These are phyloP conservation scores for Didymella pomorum DNA, from an alignment of 2,329 filamentous ascomycete species.

Conservation along the genomic window DNA sequence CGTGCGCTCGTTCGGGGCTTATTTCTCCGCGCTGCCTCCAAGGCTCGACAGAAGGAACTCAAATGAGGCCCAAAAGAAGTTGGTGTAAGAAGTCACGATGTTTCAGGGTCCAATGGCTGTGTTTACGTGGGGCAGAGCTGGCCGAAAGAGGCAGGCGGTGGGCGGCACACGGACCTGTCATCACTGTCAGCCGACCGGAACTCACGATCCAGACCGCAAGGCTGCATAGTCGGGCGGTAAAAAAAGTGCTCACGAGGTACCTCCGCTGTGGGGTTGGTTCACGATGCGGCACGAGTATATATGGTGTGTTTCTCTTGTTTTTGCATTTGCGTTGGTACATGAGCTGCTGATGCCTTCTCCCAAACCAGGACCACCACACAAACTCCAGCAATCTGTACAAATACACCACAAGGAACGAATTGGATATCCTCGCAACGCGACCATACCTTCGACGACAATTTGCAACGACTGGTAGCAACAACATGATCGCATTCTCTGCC, in stretches of 20 bases:
- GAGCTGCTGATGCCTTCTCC: conserved; percentile 7
- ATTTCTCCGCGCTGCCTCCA: conserved; percentile 8
- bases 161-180: conserved; percentile 21
- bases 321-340: conserved; percentile 17
- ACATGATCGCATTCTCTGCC: conserved; percentile 35
- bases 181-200: conserved; percentile 27
- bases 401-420: conserved; percentile 16
- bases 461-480: conserved; percentile 23
- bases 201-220: conserved; percentile 41
- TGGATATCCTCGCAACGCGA: conserved; percentile 7
- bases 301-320: conserved; percentile 31
- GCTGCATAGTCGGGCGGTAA: conserved; percentile 30
- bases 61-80: conserved; percentile 17
- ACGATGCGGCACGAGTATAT: conserved; percentile 20
- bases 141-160: conserved; percentile 38
- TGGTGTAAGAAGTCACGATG: conserved; percentile 20
- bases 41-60: conserved; percentile 4
- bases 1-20: conserved; percentile 12
- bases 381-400: conserved; percentile 18
- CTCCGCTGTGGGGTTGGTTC: conserved; percentile 19
- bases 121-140: conserved; percentile 24
- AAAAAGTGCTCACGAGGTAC: conserved; percentile 29
- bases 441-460: conserved; percentile 15
- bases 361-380: background rate
- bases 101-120: conserved; percentile 34